Conservation (phyloP, 164 flowering plant genomes). For the Hamamelis virginiana region DNA sequence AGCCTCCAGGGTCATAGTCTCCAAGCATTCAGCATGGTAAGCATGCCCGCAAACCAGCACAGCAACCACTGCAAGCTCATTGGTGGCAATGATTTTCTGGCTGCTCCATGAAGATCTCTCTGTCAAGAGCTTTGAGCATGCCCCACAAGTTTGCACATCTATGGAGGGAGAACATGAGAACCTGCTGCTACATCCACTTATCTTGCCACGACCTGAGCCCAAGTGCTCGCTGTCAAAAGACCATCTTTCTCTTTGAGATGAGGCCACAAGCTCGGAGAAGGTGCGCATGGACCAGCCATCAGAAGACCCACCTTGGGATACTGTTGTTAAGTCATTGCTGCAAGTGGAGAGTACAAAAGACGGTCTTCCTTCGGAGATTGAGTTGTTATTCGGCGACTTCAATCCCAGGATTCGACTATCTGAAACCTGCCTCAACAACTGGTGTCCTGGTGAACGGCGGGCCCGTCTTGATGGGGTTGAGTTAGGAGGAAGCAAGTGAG, state of each 20-base stretch:
- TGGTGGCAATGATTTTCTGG: slow-evolving; percentile 32
- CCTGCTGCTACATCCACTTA: slow-evolving; percentile 55
- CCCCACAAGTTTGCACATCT: slow-evolving; percentile 66
- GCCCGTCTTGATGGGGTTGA: slow-evolving; percentile 61
- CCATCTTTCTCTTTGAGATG: slow-evolving; percentile 80
- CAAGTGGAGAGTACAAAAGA: slow-evolving; percentile 49
- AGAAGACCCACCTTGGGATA: slow-evolving; percentile 71
- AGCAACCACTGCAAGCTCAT: slow-evolving; percentile 63
- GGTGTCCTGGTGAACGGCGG: slow-evolving; percentile 60
- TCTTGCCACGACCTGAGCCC: slow-evolving; percentile 41
- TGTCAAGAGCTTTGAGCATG: slow-evolving; percentile 64
- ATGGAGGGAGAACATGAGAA: slow-evolving; percentile 51
- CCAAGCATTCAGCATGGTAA: slow-evolving; percentile 89
- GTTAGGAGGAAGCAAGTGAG: slow-evolving; percentile 29
- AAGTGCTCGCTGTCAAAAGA: slow-evolving; percentile 81
- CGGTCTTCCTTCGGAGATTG: slow-evolving; percentile 66
- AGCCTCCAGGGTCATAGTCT: slow-evolving; percentile 59
- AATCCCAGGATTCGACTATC: slow-evolving; percentile 51
- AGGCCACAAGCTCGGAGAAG: slow-evolving; percentile 78
- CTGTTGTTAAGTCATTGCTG: slow-evolving; percentile 52
- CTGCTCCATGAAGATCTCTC: slow-evolving; percentile 60
- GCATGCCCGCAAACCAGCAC: slow-evolving; percentile 90
- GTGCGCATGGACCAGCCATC: slow-evolving; percentile 89
- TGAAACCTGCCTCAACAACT: slow-evolving; percentile 58
- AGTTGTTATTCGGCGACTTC: slow-evolving; percentile 56